phyloP scores from a whole-genome alignment of 2,329 filamentous ascomycete species.

The Cladosporium velox region DNA sequence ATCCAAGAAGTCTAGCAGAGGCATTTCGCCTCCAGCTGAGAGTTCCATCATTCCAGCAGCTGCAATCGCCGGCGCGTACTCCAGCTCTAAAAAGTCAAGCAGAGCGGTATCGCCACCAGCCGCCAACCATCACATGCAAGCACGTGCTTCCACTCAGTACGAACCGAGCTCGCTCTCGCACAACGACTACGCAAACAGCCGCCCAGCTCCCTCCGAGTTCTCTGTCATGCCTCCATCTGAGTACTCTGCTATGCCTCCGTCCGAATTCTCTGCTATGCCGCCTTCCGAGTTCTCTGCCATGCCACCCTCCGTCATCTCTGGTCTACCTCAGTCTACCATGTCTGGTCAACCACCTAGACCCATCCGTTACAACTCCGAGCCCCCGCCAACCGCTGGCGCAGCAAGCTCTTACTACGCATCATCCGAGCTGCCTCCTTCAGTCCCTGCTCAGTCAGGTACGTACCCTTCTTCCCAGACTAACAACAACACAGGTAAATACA shows the following conservation, averaged over 20 bases:
- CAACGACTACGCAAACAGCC: constrained; percentile 20
- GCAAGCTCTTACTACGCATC: constrained; percentile 24
- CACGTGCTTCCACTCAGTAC: constrained; percentile 16
- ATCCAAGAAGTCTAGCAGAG: constrained; percentile 18
- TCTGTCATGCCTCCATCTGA: neutral
- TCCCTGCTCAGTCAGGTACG: constrained; percentile 43
- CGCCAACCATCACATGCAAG: constrained; percentile 8
- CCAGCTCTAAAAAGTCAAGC: neutral
- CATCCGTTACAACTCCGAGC: constrained; percentile 25
- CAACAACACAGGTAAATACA: constrained; percentile 46
- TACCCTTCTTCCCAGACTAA: constrained; percentile 46
- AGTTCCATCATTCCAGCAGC: neutral
- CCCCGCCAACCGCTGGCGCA: constrained; percentile 13
- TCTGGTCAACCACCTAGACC: constrained; percentile 4
- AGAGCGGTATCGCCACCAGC: constrained; percentile 7
- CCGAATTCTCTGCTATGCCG: neutral
- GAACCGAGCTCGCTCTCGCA: constrained; percentile 22
- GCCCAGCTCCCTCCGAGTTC: constrained; percentile 18
- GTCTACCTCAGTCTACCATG: neutral
- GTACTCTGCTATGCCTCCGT: neutral
- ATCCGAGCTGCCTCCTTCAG: constrained; percentile 9
- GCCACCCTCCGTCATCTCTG: constrained; percentile 1
- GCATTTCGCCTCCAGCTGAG: constrained; percentile 2
- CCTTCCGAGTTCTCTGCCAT: neutral
- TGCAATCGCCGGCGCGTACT: neutral